These are phyloP conservation scores for Cinnamomum chago DNA, from an alignment of 164 flowering plant species.

Conservation along the genomic window DNA sequence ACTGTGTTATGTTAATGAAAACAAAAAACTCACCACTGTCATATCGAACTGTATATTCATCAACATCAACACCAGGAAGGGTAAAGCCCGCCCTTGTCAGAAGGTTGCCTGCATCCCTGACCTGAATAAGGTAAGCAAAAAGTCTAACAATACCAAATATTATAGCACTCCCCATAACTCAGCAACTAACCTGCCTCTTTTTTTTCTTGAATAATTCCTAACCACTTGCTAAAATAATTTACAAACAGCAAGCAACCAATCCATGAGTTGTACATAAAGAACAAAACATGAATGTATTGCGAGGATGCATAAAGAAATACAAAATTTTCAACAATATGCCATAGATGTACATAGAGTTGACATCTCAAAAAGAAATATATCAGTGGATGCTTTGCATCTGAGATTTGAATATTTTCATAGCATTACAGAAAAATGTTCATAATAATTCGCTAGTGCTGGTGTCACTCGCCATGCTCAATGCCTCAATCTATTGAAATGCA, in stretches of 20 bases:
- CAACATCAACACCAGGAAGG: constrained; percentile 97
- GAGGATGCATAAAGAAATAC: background rate
- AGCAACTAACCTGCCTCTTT: background rate
- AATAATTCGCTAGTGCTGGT: too few relatives aligned
- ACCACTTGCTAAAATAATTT: background rate
- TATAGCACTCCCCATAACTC: background rate
- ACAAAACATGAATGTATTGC: background rate
- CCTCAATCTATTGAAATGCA: too few relatives aligned
- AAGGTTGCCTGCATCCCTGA: constrained; percentile 97
- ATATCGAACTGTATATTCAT: constrained; percentile 80
- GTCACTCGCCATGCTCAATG: too few relatives aligned
- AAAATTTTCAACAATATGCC: too few relatives aligned
- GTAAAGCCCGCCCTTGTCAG: constrained; percentile 89
- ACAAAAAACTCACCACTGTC: constrained; percentile 45
- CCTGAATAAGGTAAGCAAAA: constrained; percentile 38
- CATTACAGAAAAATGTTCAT: too few relatives aligned
- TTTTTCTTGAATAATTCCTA: background rate
- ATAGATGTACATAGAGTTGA: too few relatives aligned
- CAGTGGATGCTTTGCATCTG: too few relatives aligned
- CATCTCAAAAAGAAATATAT: too few relatives aligned
- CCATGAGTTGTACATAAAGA: background rate
- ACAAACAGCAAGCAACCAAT: background rate
- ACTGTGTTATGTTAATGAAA: background rate
- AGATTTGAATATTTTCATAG: too few relatives aligned
- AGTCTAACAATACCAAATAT: background rate